Conservation (phyloP, 371 early-diverging fungal genomes). For the Neoconidiobolus thromboides region DNA sequence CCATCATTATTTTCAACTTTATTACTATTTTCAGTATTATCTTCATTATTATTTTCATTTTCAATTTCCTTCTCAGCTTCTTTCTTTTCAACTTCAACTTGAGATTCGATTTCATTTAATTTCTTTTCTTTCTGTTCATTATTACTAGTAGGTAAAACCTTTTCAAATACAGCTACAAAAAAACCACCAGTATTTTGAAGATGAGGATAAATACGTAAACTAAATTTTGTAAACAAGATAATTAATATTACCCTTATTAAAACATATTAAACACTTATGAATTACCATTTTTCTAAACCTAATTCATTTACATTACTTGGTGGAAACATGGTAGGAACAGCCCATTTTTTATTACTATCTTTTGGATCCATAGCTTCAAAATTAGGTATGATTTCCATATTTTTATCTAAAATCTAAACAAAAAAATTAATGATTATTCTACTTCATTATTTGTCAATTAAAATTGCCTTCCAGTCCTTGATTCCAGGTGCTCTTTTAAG, state of each 20-base stretch:
- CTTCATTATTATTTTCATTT: conserved; percentile 9
- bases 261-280: not conserved
- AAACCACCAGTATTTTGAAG: conserved; percentile 98
- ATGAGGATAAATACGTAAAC: conserved; percentile 87
- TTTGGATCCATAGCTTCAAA: conserved; percentile 32
- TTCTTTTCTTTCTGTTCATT: conserved; percentile 17
- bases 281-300: conserved; percentile 59
- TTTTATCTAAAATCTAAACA: conserved; percentile 10
- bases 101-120: conserved; percentile 11
- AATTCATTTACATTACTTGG: conserved; percentile 45
- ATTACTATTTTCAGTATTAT: conserved; percentile 5
- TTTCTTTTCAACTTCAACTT: conserved; percentile 13
- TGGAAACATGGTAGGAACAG: conserved; percentile 38
- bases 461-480: conserved; percentile 62
- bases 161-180: conserved; percentile 95
- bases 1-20: not conserved
- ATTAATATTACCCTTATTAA: not conserved
- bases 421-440: not conserved
- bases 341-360: conserved; percentile 23
- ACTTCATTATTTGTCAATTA: not conserved
- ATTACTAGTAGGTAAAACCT: conserved; percentile 38
- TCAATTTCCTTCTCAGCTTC: conserved; percentile 6
- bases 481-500: conserved; percentile 67
- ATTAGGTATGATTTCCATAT: conserved; percentile 24
- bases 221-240: conserved; percentile 7